Percentiles rank a stretch among this genome's conserved stretches.
These are phyloP conservation scores for Ilyonectria sp. DNA, from an alignment of 2,329 filamentous ascomycete species.

Conservation along the genomic window DNA sequence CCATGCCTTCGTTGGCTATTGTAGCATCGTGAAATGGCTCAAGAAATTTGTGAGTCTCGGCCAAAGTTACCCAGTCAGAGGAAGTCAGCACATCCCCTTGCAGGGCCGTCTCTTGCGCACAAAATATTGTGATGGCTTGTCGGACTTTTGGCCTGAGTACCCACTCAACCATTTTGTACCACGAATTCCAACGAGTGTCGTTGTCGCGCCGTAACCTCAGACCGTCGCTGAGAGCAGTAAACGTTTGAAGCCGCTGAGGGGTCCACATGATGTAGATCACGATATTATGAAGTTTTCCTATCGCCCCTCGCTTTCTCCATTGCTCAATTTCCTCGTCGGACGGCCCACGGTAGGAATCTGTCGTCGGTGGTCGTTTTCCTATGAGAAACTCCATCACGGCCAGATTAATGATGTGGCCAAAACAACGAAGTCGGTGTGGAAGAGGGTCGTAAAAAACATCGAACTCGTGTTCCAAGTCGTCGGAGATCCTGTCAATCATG, in stretches of 20 bases:
- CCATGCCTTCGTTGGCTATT: neutral
- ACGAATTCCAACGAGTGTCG: slow-evolving; percentile 7
- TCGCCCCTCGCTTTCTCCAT: neutral
- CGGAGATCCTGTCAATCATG: too few species aligned
- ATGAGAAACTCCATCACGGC: too few species aligned
- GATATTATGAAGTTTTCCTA: slow-evolving; percentile 3
- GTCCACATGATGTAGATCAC: neutral
- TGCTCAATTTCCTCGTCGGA: too few species aligned
- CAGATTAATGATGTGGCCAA: too few species aligned
- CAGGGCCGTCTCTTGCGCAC: slow-evolving; percentile 2
- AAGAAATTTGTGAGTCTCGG: neutral
- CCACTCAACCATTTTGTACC: neutral
- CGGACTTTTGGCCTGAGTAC: neutral
- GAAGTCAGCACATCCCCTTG: slow-evolving; percentile 1
- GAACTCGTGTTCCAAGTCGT: too few species aligned
- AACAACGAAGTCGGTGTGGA: too few species aligned
- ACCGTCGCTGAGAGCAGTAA: neutral
- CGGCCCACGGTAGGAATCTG: too few species aligned
- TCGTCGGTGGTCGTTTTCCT: too few species aligned
- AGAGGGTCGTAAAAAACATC: too few species aligned
- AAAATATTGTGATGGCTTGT: neutral
- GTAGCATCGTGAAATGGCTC: slow-evolving; percentile 1
- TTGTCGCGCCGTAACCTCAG: neutral
- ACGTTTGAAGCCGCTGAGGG: slow-evolving; percentile 3
- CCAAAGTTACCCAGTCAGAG: slow-evolving; percentile 2